Percentiles rank a stretch among this genome's conserved stretches.
phyloP scores from a whole-genome alignment of 169 alveolate genomes.

The Plasmodium vinckei region DNA sequence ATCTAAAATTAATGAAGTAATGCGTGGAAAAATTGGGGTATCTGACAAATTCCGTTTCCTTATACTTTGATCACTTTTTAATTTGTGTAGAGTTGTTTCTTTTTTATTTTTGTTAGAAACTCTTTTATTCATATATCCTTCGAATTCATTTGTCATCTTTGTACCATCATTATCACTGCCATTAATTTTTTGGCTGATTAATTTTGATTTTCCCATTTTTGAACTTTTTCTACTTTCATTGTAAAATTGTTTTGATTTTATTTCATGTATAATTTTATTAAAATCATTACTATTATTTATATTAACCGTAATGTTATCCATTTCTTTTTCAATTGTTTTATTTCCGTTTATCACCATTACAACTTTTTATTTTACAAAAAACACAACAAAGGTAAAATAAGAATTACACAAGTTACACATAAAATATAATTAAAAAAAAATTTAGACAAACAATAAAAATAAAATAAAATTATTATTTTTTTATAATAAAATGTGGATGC shows the following conservation, averaged over 20 bases:
- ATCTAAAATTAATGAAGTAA: conserved; percentile 57
- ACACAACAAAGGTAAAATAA: conserved; percentile 9
- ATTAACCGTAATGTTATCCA: conserved; percentile 33
- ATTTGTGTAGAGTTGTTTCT: conserved; percentile 16
- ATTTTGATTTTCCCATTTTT: conserved; percentile 7
- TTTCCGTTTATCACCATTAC: conserved; percentile 26
- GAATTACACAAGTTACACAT: not conserved
- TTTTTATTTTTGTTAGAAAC: conserved; percentile 22
- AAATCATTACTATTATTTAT: conserved; percentile 66
- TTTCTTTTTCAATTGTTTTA: conserved; percentile 13
- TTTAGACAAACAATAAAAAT: conserved; percentile 19
- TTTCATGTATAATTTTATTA: conserved; percentile 44
- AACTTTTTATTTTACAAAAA: conserved; percentile 1
- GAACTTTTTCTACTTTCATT: conserved; percentile 14
- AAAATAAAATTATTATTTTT: conserved; percentile 1
- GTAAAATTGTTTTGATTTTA: conserved; percentile 31
- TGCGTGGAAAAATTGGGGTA: conserved; percentile 62
- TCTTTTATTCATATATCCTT: conserved; percentile 12
- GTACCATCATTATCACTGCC: not conserved
- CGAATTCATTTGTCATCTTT: conserved; percentile 11
- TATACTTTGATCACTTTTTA: conserved; percentile 8
- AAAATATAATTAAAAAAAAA: conserved; percentile 22
- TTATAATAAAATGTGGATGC: conserved; percentile 6
- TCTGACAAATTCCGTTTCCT: conserved; percentile 27
- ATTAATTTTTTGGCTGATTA: conserved; percentile 15